Conservation (phyloP, 306 rosid genomes). For the Argentina anserina region DNA sequence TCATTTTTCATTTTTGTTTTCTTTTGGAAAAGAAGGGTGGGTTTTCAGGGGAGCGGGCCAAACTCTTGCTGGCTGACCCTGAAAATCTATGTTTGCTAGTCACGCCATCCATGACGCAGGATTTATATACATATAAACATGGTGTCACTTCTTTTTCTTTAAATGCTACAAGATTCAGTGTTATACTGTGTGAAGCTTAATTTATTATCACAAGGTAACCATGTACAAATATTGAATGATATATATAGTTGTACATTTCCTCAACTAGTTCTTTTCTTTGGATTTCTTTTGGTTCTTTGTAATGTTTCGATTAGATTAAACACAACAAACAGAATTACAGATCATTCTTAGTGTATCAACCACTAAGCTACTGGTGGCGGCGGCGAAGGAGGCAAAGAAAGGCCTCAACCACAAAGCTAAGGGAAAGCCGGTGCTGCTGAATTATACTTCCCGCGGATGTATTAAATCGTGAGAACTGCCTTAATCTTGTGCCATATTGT, state of each 20-base stretch:
- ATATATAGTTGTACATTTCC: not conserved
- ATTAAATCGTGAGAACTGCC: too few relatives aligned
- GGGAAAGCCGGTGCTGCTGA: too few relatives aligned
- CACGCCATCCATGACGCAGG: conserved; percentile 11
- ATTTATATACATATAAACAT: not conserved
- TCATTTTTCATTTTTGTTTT: not conserved
- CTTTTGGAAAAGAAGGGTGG: not conserved
- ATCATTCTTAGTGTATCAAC: too few relatives aligned
- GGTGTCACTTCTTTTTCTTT: not conserved
- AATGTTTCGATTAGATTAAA: too few relatives aligned
- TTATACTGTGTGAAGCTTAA: not conserved
- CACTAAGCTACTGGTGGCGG: too few relatives aligned
- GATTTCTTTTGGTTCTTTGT: not conserved
- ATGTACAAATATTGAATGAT: not conserved
- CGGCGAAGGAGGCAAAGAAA: too few relatives aligned
- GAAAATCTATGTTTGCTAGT: conserved; percentile 5
- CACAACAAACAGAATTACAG: too few relatives aligned
- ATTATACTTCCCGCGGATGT: too few relatives aligned
- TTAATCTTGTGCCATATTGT: too few relatives aligned
- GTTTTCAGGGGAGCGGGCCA: not conserved
- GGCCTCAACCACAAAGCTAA: too few relatives aligned
- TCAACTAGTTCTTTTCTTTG: not conserved
- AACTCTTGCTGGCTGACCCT: conserved; percentile 16
- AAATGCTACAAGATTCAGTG: not conserved
- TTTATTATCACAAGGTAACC: not conserved